Conservation (phyloP, 179 eudicot genomes). For the Heliamphora pulchella region DNA sequence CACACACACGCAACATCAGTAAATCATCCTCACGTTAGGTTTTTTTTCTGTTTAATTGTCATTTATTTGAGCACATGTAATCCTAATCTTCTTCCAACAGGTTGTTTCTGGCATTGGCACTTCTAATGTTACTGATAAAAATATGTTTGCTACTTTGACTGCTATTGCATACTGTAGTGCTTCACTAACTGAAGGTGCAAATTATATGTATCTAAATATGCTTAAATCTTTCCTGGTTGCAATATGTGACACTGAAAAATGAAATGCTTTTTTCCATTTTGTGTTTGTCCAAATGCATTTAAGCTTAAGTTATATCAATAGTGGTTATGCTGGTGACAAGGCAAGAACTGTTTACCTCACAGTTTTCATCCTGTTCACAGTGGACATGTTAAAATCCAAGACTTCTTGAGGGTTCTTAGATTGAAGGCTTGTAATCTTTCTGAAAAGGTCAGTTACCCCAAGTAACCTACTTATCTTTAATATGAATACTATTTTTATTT, state of each 20-base stretch:
- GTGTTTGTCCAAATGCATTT: background rate
- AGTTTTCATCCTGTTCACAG: constrained; percentile 31
- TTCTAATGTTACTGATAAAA: too few relatives aligned
- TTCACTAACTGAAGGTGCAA: background rate
- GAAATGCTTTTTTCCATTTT: background rate
- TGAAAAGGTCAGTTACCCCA: constrained; percentile 45
- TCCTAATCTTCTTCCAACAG: too few relatives aligned
- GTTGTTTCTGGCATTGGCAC: too few relatives aligned
- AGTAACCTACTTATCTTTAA: background rate
- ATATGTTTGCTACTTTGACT: too few relatives aligned
- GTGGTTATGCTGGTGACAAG: background rate
- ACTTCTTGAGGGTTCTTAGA: constrained; percentile 52
- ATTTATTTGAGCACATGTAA: too few relatives aligned
- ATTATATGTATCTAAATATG: background rate
- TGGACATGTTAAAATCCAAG: constrained; percentile 47
- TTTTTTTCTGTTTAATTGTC: too few relatives aligned
- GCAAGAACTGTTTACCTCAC: background rate
- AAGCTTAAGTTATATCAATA: background rate
- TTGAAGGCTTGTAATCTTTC: constrained; percentile 58
- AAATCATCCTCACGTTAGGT: too few relatives aligned
- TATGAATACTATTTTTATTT: background rate
- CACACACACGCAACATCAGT: too few relatives aligned
- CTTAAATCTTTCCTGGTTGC: background rate
- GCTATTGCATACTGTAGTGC: background rate
- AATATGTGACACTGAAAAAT: background rate